Conservation (phyloP, 1,284 basidiomycete species). For the Leccinum solheimii region DNA sequence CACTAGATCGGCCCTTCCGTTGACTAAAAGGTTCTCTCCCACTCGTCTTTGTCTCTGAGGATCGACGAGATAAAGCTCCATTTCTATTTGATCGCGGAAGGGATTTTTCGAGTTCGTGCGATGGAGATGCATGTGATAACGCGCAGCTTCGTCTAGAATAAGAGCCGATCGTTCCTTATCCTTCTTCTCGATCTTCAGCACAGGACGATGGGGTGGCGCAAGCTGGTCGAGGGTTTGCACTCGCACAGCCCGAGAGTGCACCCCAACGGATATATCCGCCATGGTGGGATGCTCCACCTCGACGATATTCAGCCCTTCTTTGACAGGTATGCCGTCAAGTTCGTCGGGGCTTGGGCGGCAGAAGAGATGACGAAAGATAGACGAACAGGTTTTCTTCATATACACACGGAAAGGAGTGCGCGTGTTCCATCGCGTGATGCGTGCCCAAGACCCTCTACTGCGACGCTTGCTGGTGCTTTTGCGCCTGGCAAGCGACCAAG, state of each 20-base stretch:
- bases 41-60: constrained; percentile 31
- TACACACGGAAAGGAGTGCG: constrained; percentile 49
- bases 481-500: constrained; percentile 54
- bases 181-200: constrained; percentile 37
- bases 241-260: constrained; percentile 37
- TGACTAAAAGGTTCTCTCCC: constrained; percentile 40
- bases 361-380: constrained; percentile 40
- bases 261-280: constrained; percentile 44
- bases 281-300: constrained; percentile 36
- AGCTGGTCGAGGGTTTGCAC: constrained; percentile 42
- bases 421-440: constrained; percentile 56
- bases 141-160: constrained; percentile 44
- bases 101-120: constrained; percentile 42
- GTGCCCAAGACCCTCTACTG: constrained; percentile 52
- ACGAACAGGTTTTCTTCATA: constrained; percentile 40
- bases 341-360: constrained; percentile 31
- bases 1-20: constrained; percentile 40
- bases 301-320: constrained; percentile 38
- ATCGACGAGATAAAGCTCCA: constrained; percentile 43
- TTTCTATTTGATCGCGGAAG: constrained; percentile 36
- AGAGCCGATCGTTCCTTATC: constrained; percentile 37
- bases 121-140: constrained; percentile 48
- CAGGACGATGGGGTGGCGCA: constrained; percentile 33
- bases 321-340: constrained; percentile 28
- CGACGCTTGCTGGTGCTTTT: constrained; percentile 37